A percentile compares a stretch with the other conserved stretches of the same genome.
Conservation (phyloP, 1,139 yeast species). For the Ogataea hybrid region DNA sequence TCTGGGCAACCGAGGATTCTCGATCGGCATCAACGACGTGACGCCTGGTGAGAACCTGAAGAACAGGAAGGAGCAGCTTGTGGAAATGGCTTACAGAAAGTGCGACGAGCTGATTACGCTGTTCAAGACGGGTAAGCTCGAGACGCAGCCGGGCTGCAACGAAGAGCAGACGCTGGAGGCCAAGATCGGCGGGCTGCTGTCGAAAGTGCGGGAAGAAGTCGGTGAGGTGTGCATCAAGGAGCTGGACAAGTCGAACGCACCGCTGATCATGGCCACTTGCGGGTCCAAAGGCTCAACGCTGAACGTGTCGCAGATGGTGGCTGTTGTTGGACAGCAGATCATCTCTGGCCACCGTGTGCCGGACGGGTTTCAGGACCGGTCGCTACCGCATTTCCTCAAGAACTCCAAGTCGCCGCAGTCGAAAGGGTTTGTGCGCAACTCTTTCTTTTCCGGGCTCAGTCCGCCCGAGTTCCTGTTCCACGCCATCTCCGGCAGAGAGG, state of each 20-base stretch:
- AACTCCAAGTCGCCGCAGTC: constrained; percentile 97
- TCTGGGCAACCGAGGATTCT: constrained; percentile 93
- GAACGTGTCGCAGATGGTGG: constrained; percentile 99
- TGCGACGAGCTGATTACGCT: constrained; percentile 88
- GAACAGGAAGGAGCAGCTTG: constrained; percentile 80
- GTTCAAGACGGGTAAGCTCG: constrained; percentile 83
- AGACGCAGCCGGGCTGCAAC: constrained; percentile 98
- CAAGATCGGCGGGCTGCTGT: constrained; percentile 90
- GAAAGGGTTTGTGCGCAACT: constrained; percentile 95
- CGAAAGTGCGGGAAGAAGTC: constrained; percentile 98
- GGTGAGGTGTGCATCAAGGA: constrained; percentile 97
- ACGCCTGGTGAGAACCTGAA: constrained; percentile 86
- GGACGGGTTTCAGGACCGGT: constrained; percentile 98
- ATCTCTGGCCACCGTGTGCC: constrained; percentile 99
- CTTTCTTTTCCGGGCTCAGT: constrained; percentile 87
- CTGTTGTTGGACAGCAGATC: constrained; percentile 99
- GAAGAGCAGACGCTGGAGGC: constrained; percentile 98
- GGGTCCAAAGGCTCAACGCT: constrained; percentile 98
- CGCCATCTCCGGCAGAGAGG: constrained; percentile 99
- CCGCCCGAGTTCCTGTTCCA: constrained; percentile 98
- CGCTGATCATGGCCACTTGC: constrained; percentile 98
- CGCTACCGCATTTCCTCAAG: constrained; percentile 95
- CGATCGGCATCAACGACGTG: constrained; percentile 96
- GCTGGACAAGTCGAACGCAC: constrained; percentile 88
- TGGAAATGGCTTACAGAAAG: constrained; percentile 84